Percentiles rank a stretch among this genome's conserved stretches.
Conservation (phyloP, 257 asterid genomes). For the Solanum boliviense region DNA sequence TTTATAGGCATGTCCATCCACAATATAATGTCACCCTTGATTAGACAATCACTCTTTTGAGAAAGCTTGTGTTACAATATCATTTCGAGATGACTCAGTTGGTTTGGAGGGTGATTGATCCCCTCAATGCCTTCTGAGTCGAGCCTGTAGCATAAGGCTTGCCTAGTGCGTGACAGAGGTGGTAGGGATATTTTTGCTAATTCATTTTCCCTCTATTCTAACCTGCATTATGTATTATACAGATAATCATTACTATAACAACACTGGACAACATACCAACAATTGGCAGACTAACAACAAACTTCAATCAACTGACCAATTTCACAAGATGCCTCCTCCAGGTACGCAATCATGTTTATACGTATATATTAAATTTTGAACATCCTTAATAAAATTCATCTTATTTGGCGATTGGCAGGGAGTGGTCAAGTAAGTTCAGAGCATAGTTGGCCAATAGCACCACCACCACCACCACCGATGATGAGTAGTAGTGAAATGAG, state of each 20-base stretch:
- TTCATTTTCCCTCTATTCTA: background rate
- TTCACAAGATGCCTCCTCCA: slow-evolving; percentile 36
- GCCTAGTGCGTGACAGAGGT: too few relatives aligned
- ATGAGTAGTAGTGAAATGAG: slow-evolving; percentile 49
- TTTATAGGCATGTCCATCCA: background rate
- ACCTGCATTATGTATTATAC: background rate
- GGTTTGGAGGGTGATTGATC: too few relatives aligned
- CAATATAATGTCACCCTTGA: background rate
- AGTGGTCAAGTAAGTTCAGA: slow-evolving; percentile 60
- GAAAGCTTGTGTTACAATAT: background rate
- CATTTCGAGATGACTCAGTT: background rate
- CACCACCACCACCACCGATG: slow-evolving; percentile 77
- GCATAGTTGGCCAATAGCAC: slow-evolving; percentile 44
- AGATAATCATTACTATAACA: slow-evolving; percentile 24
- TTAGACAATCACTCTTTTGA: background rate
- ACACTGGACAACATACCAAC: slow-evolving; percentile 10
- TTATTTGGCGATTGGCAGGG: background rate
- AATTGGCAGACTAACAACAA: slow-evolving; percentile 27
- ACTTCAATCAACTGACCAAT: slow-evolving; percentile 23
- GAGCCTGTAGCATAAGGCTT: too few relatives aligned
- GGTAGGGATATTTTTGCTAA: background rate
- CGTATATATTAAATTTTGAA: background rate
- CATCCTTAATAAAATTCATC: background rate
- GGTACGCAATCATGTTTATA: background rate
- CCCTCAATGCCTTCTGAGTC: too few relatives aligned